A percentile compares a stretch with the other conserved stretches of the same genome.
phyloP scores from a whole-genome alignment of 2,329 filamentous ascomycete genomes.

The Colletotrichum nymphaeae region DNA sequence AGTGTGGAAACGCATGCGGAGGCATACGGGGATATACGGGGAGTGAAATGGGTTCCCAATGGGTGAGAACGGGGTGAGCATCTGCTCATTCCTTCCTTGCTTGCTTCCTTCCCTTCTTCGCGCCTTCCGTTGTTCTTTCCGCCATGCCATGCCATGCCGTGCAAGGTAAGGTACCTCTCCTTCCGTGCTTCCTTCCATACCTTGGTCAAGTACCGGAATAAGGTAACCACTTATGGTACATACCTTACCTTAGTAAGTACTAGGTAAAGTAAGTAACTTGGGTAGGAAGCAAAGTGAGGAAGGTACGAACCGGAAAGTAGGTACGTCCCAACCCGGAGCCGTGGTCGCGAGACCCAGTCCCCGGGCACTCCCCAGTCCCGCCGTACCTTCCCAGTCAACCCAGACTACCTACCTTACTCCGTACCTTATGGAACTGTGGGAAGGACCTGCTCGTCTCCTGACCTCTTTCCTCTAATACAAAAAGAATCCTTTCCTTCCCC shows the following conservation, averaged over 20 bases:
- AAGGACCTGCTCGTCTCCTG: not conserved
- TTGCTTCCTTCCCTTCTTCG: not conserved
- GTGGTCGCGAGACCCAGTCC: not conserved
- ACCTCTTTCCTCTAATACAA: not conserved
- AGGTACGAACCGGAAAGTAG: not conserved
- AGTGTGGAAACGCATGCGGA: slow-evolving; percentile 26
- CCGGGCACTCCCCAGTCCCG: not conserved
- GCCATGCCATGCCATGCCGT: too few relatives aligned
- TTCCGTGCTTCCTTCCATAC: too few relatives aligned
- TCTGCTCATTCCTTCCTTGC: not conserved
- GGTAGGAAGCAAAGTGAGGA: not conserved
- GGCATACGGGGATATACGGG: slow-evolving; percentile 33
- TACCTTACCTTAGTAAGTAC: not conserved
- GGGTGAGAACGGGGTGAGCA: slow-evolving; percentile 17
- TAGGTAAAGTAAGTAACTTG: not conserved
- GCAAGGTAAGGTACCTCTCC: too few relatives aligned
- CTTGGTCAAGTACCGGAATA: too few relatives aligned
- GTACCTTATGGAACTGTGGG: not conserved
- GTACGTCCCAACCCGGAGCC: not conserved
- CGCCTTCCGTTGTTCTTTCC: not conserved
- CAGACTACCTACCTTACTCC: too few relatives aligned
- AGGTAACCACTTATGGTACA: too few relatives aligned
- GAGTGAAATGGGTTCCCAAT: not conserved
- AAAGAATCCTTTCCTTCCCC: slow-evolving; percentile 13
- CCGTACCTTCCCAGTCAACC: too few relatives aligned